Evolutionary conservation across 352 stramenopile species (phyloP).

Genomic region (Phytophthora kernoviae): DNA sequence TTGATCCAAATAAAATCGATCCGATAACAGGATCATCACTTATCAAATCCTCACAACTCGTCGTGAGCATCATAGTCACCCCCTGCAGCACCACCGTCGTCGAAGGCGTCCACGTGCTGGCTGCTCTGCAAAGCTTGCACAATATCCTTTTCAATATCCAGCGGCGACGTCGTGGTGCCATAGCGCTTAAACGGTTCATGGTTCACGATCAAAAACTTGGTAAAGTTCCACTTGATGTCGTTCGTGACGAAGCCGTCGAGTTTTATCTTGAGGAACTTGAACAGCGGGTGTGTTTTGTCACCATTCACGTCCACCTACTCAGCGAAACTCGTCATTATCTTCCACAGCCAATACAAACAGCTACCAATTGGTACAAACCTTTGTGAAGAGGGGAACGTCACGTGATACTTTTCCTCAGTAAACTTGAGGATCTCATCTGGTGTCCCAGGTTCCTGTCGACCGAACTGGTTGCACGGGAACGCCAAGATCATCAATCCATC

Average conservation of each 20-base stretch:
- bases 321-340: not conserved
- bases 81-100: constrained; percentile 31
- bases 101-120: constrained; percentile 29
- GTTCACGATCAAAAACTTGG: constrained; percentile 86
- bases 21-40: too few species aligned
- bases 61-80: constrained; percentile 35
- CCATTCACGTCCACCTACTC: constrained; percentile 94
- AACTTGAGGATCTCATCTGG: constrained; percentile 81
- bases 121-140: constrained; percentile 42
- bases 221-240: constrained; percentile 91
- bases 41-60: constrained; percentile 23
- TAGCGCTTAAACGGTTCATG: constrained; percentile 76
- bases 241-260: constrained; percentile 68
- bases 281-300: constrained; percentile 82
- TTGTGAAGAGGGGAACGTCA: constrained; percentile 90
- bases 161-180: constrained; percentile 63
- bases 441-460: constrained; percentile 84
- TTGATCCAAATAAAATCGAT: too few species aligned
- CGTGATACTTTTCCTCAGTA: constrained; percentile 68
- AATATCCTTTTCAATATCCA: constrained; percentile 74
- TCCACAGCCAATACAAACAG: too few species aligned
- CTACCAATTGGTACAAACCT: constrained; percentile 35
- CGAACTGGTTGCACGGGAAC: constrained; percentile 98
- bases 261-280: constrained; percentile 89
- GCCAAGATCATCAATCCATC: constrained; percentile 88